Evolutionary conservation across 805 yeast species (phyloP), one percentile per base, ranked within the genome.

Genomic region (Cyberlindnera xishuangbannaensis): DNA sequence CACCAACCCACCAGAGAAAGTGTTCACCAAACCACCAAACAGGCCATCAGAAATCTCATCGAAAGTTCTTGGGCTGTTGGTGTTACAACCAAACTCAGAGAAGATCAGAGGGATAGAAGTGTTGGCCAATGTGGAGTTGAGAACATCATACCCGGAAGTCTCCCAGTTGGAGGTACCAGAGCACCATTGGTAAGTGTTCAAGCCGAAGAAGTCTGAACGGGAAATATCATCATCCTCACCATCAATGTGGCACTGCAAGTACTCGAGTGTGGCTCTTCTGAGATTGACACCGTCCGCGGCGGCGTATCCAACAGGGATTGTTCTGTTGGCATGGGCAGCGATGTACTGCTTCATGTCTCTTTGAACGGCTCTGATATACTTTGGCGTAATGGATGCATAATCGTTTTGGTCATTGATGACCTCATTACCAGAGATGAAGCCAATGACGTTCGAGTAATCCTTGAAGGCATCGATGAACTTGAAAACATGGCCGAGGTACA

Each of bases 151-250:
- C 27, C 95, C 95, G 3, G 88, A 76, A 7, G 73, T 59, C 14
- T 60, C 42, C 79, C 82, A 85, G 47, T 73, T 65, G 19, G 81
- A 73, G 12, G 49, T 40, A 28, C 85, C 85, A 0, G 95, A 84
- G 64, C 97, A 92, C 97, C 97, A 90, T 41, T 86, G 82, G 60
- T 92, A 92, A 33, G 95, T 85, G 65, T 92, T 90, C 55, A 90
- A 74, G 11, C 97, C 98, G 58, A 83, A 87, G 67, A 90, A 87
- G 57, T 90, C 97, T n/a, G 81, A 67, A 47, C 75, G 73, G 12
- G 88, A 83, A 44, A 63, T 62, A 13, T 73, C 81, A 31, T 65
- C 73, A 5, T 61, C 46, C 25, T 57, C 56, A 23, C 71, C 78
- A 43, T 73, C 73, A 33, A 69, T 63, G 30, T 84, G 85, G 65